Conservation (phyloP, 768 basidiomycete species). For the Mycena pura region DNA sequence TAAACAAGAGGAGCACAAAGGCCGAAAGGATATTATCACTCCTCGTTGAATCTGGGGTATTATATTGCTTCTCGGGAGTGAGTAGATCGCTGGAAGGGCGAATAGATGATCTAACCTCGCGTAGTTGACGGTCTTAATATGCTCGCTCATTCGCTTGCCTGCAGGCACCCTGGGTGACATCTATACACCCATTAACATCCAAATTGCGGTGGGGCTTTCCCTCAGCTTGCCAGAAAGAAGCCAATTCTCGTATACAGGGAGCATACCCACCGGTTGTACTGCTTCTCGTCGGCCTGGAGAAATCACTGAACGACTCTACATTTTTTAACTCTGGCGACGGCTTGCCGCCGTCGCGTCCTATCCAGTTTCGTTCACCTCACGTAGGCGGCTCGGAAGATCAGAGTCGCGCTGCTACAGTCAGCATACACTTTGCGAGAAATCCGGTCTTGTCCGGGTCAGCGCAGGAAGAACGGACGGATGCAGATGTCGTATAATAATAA, state of each 20-base stretch:
- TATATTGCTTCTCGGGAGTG: conserved; percentile 10
- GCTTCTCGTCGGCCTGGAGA: conserved; percentile 4
- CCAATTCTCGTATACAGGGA: neutral
- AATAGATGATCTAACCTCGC: too few relatives aligned
- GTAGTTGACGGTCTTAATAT: neutral
- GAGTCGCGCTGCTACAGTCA: too few relatives aligned
- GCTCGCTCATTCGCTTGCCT: neutral
- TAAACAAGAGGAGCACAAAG: neutral
- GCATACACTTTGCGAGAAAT: too few relatives aligned
- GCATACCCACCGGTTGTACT: conserved; percentile 17
- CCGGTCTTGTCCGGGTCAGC: too few relatives aligned
- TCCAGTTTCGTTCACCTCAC: too few relatives aligned
- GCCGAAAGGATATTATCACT: neutral
- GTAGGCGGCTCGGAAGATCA: too few relatives aligned
- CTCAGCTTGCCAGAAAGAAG: too few relatives aligned
- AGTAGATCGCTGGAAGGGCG: too few relatives aligned
- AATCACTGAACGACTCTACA: conserved; percentile 4
- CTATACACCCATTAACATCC: neutral
- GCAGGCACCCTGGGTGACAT: conserved; percentile 9
- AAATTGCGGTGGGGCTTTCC: neutral
- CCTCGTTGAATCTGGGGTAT: neutral
- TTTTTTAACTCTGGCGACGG: neutral
- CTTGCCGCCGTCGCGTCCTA: neutral
- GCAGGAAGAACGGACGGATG: too few relatives aligned
- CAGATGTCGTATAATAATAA: too few relatives aligned